Base-by-base conservation (phyloP, 169 alveolate species). In the Babesia sp. region DNA sequence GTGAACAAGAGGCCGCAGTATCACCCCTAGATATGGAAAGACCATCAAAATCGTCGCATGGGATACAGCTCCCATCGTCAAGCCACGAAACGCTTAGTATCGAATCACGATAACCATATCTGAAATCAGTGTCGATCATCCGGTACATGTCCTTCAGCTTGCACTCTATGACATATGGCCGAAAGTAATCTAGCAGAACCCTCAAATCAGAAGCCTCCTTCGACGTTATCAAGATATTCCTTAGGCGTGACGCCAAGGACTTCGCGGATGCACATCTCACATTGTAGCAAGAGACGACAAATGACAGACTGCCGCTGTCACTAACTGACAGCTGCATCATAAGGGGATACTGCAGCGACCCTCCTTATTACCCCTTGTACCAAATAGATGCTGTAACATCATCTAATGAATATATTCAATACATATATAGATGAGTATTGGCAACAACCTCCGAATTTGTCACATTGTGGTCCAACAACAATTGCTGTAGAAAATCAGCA, bases 201-300 rank as follows among this genome's bases (percentile, higher is more conserved):
- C 36, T 42, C 33, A 64, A 24, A 26, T 18, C 74, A 18, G 59
- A 46, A 8, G 74, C 59, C 2, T 64, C 74, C 39, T 64, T 64
- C 20, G 55, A 64, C 18, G 31, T 33, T 16, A 42, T 64, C 48
- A 64, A 22, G 26, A 45, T 8, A 28, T 28, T 48, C 14, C 61
- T 4, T 24, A 64, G 33, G 61, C 74, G 74, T 0, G 55, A 18
- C 8, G 63, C 44, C 12, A 64, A 33, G 22, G 61, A 44, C 61
- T 64, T 64, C 11, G 74, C 60, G 36, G 61, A 45, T 0, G 61
- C 16, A 22, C 37, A 48, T 11, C 33, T 64, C n/a, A 24, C 16
- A 29, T 33, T 20, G 61, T 64, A 64, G 28, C 63, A 55, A 18
- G 74, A 48, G 16, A 34, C 59, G 55, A 64, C 34, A 31, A 64